These are phyloP conservation scores for Besnoitia besnoiti DNA, from an alignment of 169 alveolate species.

Conservation along the genomic window DNA sequence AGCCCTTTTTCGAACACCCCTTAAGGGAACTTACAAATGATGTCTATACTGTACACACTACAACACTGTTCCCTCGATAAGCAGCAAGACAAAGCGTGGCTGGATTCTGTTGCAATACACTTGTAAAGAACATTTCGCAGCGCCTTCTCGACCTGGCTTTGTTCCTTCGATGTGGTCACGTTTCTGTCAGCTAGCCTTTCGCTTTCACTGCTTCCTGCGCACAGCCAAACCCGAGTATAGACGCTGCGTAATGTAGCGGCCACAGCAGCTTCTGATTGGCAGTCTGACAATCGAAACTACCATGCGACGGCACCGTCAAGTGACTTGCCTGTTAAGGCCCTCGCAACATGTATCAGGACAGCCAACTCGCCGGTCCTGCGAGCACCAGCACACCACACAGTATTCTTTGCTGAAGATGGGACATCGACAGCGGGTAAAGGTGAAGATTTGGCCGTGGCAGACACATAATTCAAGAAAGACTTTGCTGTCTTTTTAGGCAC, in stretches of 20 bases:
- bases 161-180: neutral
- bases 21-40: neutral
- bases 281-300: too few species aligned
- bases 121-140: neutral
- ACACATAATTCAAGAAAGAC: too few species aligned
- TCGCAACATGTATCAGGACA: neutral
- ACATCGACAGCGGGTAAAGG: too few species aligned
- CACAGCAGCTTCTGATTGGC: too few species aligned
- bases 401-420: too few species aligned
- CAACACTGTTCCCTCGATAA: neutral
- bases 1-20: too few species aligned
- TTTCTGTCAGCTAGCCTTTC: neutral
- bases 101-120: neutral
- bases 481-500: too few species aligned
- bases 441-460: too few species aligned
- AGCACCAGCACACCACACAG: neutral
- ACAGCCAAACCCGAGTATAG: neutral
- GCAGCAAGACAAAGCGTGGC: neutral
- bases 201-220: neutral
- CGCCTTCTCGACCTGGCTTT: neutral
- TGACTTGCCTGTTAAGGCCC: neutral
- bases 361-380: neutral
- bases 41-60: constrained; percentile 1
- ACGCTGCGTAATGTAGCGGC: neutral
- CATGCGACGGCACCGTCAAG: neutral